Percentiles rank a stretch among this genome's conserved stretches.
Conservation (phyloP, 1,139 yeast genomes). For the Saccharomyces hybrid region DNA sequence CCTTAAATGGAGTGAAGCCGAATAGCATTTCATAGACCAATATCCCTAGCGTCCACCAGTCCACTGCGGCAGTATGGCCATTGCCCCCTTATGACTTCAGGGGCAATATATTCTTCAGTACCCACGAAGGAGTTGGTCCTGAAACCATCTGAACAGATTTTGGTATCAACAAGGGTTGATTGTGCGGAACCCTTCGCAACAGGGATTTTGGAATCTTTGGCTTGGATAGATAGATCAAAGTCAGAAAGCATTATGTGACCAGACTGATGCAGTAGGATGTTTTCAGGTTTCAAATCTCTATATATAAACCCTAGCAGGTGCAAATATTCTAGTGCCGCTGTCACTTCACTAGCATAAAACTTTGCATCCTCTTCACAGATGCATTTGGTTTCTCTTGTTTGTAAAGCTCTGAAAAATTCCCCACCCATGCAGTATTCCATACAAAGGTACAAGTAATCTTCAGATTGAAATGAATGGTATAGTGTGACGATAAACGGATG, state of each 20-base stretch:
- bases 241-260: constrained; percentile 98
- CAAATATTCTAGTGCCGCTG: constrained; percentile 91
- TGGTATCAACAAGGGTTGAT: constrained; percentile 58
- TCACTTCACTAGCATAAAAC: constrained; percentile 94
- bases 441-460: constrained; percentile 84
- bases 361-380: constrained; percentile 82
- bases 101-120: constrained; percentile 96
- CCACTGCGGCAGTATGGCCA: constrained; percentile 98
- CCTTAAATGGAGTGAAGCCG: constrained; percentile 95
- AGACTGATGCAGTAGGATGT: constrained; percentile 83
- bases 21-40: constrained; percentile 86
- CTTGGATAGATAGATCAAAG: constrained; percentile 89
- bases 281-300: constrained; percentile 92
- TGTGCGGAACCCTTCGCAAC: constrained; percentile 24
- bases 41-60: constrained; percentile 98
- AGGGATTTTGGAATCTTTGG: constrained; percentile 60
- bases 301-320: constrained; percentile 96
- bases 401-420: constrained; percentile 92
- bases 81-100: constrained; percentile 94
- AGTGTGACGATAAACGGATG: constrained; percentile 96
- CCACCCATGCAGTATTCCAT: constrained; percentile 99
- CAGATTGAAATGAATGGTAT: constrained; percentile 93
- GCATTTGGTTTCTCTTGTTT: constrained; percentile 81
- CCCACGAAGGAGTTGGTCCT: constrained; percentile 96
- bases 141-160: constrained; percentile 91